phyloP scores from a whole-genome alignment of 176 grass and related monocot species.

The Ampelocalamus luodianensis region DNA sequence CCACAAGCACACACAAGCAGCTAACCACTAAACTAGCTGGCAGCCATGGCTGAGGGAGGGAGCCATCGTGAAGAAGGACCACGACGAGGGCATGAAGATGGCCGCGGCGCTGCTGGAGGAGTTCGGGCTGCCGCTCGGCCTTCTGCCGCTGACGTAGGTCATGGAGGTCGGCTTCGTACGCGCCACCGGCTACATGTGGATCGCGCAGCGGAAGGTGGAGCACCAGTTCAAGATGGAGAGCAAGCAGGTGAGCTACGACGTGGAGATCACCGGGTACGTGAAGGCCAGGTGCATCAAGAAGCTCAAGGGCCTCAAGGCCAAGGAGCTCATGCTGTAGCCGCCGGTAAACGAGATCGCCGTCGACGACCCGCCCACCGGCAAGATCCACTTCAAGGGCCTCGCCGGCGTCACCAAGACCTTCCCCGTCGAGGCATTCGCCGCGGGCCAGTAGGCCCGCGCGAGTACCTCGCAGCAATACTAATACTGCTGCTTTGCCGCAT shows the following conservation, averaged over 20 bases:
- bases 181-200: slow-evolving; percentile 74
- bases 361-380: slow-evolving; percentile 61
- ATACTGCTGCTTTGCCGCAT: background rate
- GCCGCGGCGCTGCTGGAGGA: slow-evolving; percentile 60
- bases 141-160: slow-evolving; percentile 64
- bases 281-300: slow-evolving; percentile 57
- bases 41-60: slow-evolving; percentile 35
- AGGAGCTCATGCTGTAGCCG: slow-evolving; percentile 87
- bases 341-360: slow-evolving; percentile 69
- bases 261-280: slow-evolving; percentile 61
- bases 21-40: too few species aligned
- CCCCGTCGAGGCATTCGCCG: slow-evolving; percentile 72
- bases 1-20: background rate
- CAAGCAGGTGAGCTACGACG: slow-evolving; percentile 67
- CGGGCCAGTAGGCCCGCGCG: slow-evolving; percentile 48
- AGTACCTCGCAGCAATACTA: background rate
- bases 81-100: slow-evolving; percentile 36
- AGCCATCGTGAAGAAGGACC: slow-evolving; percentile 28
- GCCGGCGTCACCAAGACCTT: slow-evolving; percentile 85
- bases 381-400: slow-evolving; percentile 85
- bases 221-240: slow-evolving; percentile 70
- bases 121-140: slow-evolving; percentile 69
- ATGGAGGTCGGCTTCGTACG: slow-evolving; percentile 74
- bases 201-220: slow-evolving; percentile 67
- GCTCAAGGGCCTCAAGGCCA: slow-evolving; percentile 75